Conservation (phyloP, 371 early-diverging fungal species). For the Mortierella sp. region DNA sequence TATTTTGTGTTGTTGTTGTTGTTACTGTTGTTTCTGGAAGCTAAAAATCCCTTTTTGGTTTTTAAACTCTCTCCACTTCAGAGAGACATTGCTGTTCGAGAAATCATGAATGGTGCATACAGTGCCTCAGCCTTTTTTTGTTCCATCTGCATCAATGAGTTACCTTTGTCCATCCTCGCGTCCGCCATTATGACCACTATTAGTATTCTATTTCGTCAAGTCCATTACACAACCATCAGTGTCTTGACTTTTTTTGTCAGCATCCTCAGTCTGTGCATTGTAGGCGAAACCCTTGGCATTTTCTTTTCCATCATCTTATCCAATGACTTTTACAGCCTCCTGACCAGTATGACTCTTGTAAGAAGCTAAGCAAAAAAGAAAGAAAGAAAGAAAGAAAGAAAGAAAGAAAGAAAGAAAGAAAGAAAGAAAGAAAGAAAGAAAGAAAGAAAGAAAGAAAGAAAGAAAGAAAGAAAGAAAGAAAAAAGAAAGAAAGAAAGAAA, state of each 20-base stretch:
- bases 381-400: too few relatives aligned
- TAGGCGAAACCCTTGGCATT: conserved; percentile 26
- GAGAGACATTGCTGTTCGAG: conserved; percentile 28
- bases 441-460: too few relatives aligned
- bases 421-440: too few relatives aligned
- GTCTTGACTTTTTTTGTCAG: conserved; percentile 4
- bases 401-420: too few relatives aligned
- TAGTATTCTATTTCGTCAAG: background rate
- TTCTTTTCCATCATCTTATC: too few relatives aligned
- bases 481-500: too few relatives aligned
- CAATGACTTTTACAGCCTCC: too few relatives aligned
- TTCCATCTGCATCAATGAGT: conserved; percentile 25
- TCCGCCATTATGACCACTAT: background rate
- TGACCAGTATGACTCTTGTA: too few relatives aligned
- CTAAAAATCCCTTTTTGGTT: background rate
- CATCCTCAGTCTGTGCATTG: conserved; percentile 4
- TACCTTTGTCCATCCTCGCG: conserved; percentile 17
- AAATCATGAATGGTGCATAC: conserved; percentile 34
- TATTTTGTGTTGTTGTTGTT: background rate
- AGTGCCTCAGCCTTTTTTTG: conserved; percentile 26
- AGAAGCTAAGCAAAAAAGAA: too few relatives aligned
- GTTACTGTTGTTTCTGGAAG: too few relatives aligned
- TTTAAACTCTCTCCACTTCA: background rate
- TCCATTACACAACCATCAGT: background rate
- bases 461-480: too few relatives aligned